Evolutionary conservation across 495 filamentous ascomycete genomes (phyloP), one percentile per base, ranked within the genome.

Genomic region (Penicillium canescens): DNA sequence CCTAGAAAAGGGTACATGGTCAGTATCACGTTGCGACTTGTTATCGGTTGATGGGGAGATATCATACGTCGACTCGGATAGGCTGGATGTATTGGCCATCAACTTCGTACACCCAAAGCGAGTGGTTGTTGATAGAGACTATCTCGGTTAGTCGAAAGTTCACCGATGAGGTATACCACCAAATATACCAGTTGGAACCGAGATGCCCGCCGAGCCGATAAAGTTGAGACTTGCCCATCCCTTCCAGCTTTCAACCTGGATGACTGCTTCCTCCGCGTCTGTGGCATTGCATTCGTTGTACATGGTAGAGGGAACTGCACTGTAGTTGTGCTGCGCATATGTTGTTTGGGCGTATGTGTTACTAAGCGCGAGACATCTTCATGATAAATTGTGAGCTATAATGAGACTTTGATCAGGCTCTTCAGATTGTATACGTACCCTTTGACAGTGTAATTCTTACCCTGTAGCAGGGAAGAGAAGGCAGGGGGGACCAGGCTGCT

Each of bases 71-170:
- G 11, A 53, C 64, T 33, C 34, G 26, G 20, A 50, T 49, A 0
- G 64, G 64, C 34, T 57, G 42, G 13, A 67, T 59, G 26, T 60
- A 57, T n/a, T 38, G 37, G 5, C 64, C 64, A 36, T 67, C 64
- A 10, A 63, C 55, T 16, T 62, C 64, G 28, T 67, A 67, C 12
- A 67, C 53, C 50, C 54, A 59, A 24, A 67, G 48, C 0, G 58
- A 43, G 46, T 67, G 64, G 12, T 55, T 50, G 28, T 67, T 60
- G 31, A 67, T 55, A 21, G 74, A 76, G 50, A 78, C 65, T 16
- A 42, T 41, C 6, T 65, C n/a, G 1, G 24, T 50, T n/a, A 50
- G 46, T 24, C 2, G 4, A 34, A 3, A 21, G 9, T 31, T 7
- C 28, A 2, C 28, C 0, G 28, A 31, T 6, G 9, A 31, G 8